Conservation (phyloP, 1,139 yeast genomes). For the Arxiozyma slooffiae region DNA sequence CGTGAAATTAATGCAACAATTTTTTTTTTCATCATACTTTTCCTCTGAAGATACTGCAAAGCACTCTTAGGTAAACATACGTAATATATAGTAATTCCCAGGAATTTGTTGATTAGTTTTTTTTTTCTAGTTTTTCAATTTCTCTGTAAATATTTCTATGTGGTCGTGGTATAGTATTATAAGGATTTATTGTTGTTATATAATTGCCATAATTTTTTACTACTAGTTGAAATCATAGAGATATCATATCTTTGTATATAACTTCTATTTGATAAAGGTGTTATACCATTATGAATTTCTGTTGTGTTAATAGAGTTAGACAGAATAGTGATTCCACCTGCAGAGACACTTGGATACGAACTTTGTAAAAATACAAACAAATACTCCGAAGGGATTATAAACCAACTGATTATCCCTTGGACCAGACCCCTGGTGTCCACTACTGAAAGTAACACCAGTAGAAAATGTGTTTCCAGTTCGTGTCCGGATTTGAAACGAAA, state of each 20-base stretch:
- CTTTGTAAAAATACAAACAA: constrained; percentile 20
- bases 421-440: constrained; percentile 32
- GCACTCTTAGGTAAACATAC: constrained; percentile 24
- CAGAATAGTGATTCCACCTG: constrained; percentile 5
- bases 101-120: constrained; percentile 17
- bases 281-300: constrained; percentile 15
- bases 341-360: constrained; percentile 11
- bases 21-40: constrained; percentile 22
- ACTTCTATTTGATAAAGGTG: constrained; percentile 6
- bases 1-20: constrained; percentile 53
- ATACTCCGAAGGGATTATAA: constrained; percentile 25
- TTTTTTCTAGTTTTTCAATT: constrained; percentile 17
- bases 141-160: constrained; percentile 23
- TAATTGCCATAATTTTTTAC: not conserved
- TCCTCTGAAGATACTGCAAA: constrained; percentile 17
- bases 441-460: constrained; percentile 46
- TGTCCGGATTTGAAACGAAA: constrained; percentile 51
- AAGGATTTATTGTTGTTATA: not conserved
- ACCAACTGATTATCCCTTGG: constrained; percentile 32
- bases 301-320: constrained; percentile 15
- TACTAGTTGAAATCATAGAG: not conserved
- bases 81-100: constrained; percentile 22
- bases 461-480: constrained; percentile 44
- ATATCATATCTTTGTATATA: not conserved
- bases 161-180: constrained; percentile 10